A percentile compares a stretch with the other conserved stretches of the same genome.
Evolutionary conservation across 805 yeast genomes (phyloP).

Genomic region (Lipomyces orientalis): DNA sequence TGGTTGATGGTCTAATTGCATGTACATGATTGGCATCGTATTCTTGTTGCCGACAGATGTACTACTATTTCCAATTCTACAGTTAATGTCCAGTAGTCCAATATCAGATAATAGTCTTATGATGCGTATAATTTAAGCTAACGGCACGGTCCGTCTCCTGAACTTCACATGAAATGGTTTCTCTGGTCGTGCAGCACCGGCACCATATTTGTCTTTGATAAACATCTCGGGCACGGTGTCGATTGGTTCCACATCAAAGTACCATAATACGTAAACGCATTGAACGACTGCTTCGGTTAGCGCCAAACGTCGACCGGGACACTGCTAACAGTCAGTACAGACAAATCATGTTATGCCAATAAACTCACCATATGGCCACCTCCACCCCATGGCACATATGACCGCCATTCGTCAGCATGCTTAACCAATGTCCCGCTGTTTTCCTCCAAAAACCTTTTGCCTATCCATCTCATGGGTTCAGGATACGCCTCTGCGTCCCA

Average conservation of each 20-base stretch:
- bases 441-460: slow-evolving; percentile 25
- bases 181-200: slow-evolving; percentile 22
- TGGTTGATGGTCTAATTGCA: too few relatives aligned
- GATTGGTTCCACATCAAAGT: slow-evolving; percentile 25
- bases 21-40: too few relatives aligned
- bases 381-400: slow-evolving; percentile 26
- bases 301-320: slow-evolving; percentile 32
- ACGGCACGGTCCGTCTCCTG: slow-evolving; percentile 9
- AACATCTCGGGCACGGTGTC: slow-evolving; percentile 9
- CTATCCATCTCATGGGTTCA: slow-evolving; percentile 31
- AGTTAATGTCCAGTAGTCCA: neutral
- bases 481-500: slow-evolving; percentile 32
- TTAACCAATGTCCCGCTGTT: slow-evolving; percentile 7
- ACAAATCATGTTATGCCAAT: neutral
- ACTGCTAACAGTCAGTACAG: slow-evolving; percentile 10
- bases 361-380: slow-evolving; percentile 14
- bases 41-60: neutral
- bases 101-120: too few relatives aligned
- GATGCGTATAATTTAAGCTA: neutral
- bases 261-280: slow-evolving; percentile 29
- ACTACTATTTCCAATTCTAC: too few relatives aligned
- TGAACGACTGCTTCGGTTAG: slow-evolving; percentile 29
- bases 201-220: slow-evolving; percentile 17
- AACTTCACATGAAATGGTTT: slow-evolving; percentile 9
- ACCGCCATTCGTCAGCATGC: slow-evolving; percentile 14